Conservation (phyloP, 768 basidiomycete genomes). For the Rhodotorula babjevae region DNA sequence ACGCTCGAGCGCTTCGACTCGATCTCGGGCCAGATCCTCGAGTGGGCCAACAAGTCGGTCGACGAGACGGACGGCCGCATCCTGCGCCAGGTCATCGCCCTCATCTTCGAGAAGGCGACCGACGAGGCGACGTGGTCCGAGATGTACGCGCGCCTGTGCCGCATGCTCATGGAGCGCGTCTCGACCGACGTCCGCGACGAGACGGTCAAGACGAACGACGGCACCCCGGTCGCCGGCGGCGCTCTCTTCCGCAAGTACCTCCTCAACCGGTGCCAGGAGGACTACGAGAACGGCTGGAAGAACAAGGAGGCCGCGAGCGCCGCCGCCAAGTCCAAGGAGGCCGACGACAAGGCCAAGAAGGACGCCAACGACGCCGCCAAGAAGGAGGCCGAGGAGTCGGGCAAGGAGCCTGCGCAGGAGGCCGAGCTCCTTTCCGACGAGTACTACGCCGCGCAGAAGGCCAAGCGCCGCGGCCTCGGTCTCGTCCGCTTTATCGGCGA, state of each 20-base stretch:
- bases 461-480: slow-evolving; percentile 93
- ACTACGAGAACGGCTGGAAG: slow-evolving; percentile 94
- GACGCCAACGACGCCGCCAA: slow-evolving; percentile 50
- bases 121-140: slow-evolving; percentile 93
- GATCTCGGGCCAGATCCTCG: slow-evolving; percentile 89
- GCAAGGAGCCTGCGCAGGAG: slow-evolving; percentile 54
- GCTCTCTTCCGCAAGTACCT: slow-evolving; percentile 95
- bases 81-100: slow-evolving; percentile 88
- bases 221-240: slow-evolving; percentile 85
- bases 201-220: slow-evolving; percentile 71
- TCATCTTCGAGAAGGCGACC: slow-evolving; percentile 95
- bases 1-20: slow-evolving; percentile 95
- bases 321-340: slow-evolving; percentile 76
- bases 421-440: slow-evolving; percentile 82
- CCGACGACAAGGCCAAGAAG: slow-evolving; percentile 75
- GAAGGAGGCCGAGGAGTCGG: slow-evolving; percentile 48
- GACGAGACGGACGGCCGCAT: slow-evolving; percentile 89
- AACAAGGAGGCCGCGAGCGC: slow-evolving; percentile 79
- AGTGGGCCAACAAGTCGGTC: slow-evolving; percentile 90
- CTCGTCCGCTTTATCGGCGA: slow-evolving; percentile 98
- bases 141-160: slow-evolving; percentile 93
- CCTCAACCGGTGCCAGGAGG: slow-evolving; percentile 92
- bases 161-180: slow-evolving; percentile 93
- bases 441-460: slow-evolving; percentile 93
- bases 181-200: slow-evolving; percentile 83